Percentiles rank a stretch among this genome's conserved stretches.
These are phyloP conservation scores for Tolypocladium nubicola DNA, from an alignment of 2,329 filamentous ascomycete species.

Conservation along the genomic window DNA sequence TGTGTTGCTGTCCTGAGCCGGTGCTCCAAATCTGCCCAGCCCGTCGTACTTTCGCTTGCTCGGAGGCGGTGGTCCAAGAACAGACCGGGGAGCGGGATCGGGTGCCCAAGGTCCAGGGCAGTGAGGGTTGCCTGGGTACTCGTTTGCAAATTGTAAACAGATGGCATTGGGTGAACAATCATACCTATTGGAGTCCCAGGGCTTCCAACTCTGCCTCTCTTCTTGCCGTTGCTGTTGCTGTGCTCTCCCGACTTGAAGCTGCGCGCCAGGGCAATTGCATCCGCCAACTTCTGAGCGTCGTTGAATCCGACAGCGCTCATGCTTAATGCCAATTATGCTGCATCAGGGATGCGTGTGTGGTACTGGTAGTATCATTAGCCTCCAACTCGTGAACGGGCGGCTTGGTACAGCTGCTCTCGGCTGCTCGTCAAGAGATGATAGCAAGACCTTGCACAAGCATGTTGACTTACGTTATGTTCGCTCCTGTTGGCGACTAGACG, in stretches of 20 bases:
- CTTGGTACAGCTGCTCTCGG: background rate
- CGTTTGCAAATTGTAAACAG: background rate
- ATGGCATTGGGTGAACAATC: background rate
- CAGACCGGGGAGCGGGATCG: background rate
- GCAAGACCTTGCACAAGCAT: background rate
- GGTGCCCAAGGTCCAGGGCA: too few species aligned
- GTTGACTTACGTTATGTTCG: background rate
- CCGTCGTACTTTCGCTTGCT: constrained; percentile 9
- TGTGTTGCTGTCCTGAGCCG: background rate
- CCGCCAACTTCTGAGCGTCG: constrained; percentile 14
- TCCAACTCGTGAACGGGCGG: background rate
- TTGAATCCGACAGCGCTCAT: constrained; percentile 10
- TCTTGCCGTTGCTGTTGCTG: background rate
- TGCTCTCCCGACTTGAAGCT: constrained; percentile 12
- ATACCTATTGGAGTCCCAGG: background rate
- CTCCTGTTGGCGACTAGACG: too few species aligned
- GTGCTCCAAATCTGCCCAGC: background rate
- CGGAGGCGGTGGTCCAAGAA: constrained; percentile 3
- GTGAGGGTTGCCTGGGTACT: background rate
- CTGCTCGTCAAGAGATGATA: background rate
- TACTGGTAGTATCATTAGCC: background rate
- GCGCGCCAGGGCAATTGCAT: constrained; percentile 14
- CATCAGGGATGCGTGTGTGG: too few species aligned
- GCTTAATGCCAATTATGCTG: background rate
- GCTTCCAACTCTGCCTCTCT: background rate